A percentile compares a stretch with the other conserved stretches of the same genome.
Evolutionary conservation across 2,329 filamentous ascomycete species (phyloP).

Genomic region (Arthrobotrys megalospora): DNA sequence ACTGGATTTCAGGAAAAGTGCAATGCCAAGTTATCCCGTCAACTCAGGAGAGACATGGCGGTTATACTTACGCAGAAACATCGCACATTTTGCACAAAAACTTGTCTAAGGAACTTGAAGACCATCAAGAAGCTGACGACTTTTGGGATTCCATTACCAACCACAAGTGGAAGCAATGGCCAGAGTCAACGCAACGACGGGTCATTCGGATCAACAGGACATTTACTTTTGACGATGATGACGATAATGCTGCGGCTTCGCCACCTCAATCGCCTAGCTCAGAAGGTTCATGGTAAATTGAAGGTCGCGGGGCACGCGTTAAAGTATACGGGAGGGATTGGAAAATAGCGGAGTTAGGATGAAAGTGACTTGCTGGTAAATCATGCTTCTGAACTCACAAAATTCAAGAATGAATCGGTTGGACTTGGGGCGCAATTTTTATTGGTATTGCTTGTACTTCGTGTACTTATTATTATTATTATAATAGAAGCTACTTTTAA

Average conservation of each 20-base stretch:
- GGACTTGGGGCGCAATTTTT: neutral
- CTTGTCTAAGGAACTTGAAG: constrained; percentile 22
- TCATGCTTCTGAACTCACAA: neutral
- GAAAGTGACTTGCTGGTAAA: neutral
- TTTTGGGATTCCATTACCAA: constrained; percentile 47
- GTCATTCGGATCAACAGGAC: constrained; percentile 34
- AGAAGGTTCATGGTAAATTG: constrained; percentile 18
- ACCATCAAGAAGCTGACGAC: constrained; percentile 20
- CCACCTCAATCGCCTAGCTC: constrained; percentile 38
- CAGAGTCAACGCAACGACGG: constrained; percentile 28
- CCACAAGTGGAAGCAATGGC: constrained; percentile 46
- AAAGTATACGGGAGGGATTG: too few relatives aligned
- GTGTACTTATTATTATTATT: neutral
- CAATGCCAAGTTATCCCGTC: constrained; percentile 20
- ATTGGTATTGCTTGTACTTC: neutral
- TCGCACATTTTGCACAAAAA: constrained; percentile 30
- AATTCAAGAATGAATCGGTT: neutral
- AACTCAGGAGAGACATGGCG: constrained; percentile 24
- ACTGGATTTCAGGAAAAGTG: constrained; percentile 20
- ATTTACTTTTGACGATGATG: constrained; percentile 44
- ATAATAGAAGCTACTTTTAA: neutral
- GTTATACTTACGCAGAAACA: constrained; percentile 4
- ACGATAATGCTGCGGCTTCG: constrained; percentile 1
- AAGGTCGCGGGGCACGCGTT: neutral
- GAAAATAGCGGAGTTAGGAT: too few relatives aligned